Evolutionary conservation across 2,329 filamentous ascomycete species (phyloP).

Genomic region (Xylaria sp.): DNA sequence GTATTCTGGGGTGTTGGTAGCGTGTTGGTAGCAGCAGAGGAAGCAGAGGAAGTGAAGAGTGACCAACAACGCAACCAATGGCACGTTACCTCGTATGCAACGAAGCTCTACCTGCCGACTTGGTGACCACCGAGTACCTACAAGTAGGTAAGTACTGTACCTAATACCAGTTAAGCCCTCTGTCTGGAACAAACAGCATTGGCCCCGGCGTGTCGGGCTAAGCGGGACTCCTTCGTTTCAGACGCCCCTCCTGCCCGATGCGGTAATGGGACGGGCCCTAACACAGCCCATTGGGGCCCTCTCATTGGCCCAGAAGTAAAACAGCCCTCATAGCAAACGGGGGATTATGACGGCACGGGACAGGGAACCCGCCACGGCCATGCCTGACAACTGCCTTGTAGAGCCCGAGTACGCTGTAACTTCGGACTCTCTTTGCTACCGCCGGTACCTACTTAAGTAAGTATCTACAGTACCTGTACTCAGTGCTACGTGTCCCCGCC

Average conservation of each 20-base stretch:
- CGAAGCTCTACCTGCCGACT: background rate
- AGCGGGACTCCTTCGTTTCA: slow-evolving; percentile 37
- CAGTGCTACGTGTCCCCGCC: no score
- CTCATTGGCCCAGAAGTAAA: slow-evolving; percentile 31
- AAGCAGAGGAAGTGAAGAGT: background rate
- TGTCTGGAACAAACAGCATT: slow-evolving; percentile 5
- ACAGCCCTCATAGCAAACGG: slow-evolving; percentile 15
- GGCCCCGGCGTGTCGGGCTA: slow-evolving; percentile 1
- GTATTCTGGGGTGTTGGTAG: slow-evolving; percentile 9
- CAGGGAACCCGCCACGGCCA: slow-evolving; percentile 23
- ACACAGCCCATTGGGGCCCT: background rate
- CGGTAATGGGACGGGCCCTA: slow-evolving; percentile 29
- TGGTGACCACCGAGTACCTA: no score
- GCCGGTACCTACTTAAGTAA: background rate
- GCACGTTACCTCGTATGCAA: slow-evolving; percentile 24
- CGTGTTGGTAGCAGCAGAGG: background rate
- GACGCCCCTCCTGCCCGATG: slow-evolving; percentile 37
- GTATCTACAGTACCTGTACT: background rate
- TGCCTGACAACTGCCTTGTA: slow-evolving; percentile 25
- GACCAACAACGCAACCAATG: background rate
- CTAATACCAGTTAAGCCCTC: slow-evolving; percentile 6
- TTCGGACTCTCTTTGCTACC: slow-evolving; percentile 30
- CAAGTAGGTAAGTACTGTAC: no score
- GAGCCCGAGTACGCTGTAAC: slow-evolving; percentile 33
- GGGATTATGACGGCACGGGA: slow-evolving; percentile 28